Percentiles rank a stretch among this genome's conserved stretches.
phyloP scores from a whole-genome alignment of 441 rosid genomes.

The Brassica balearica region DNA sequence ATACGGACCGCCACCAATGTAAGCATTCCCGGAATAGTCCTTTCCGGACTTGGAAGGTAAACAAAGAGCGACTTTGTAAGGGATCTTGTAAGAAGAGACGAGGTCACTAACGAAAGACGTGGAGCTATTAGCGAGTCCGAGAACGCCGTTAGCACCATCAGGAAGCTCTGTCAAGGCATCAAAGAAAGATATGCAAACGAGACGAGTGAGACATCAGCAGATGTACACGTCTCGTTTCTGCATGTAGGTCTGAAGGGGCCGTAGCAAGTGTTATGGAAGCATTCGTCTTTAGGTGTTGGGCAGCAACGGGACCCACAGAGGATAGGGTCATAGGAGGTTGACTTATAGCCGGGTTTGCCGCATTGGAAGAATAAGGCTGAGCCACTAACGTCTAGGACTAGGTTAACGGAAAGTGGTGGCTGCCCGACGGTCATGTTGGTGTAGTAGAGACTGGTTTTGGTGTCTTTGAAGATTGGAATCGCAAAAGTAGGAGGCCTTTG shows the following conservation, averaged over 20 bases:
- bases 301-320: not conserved
- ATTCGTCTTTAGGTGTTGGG: not conserved
- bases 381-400: not conserved
- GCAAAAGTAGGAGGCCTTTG: not conserved
- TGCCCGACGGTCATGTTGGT: not conserved
- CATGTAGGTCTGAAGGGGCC: not conserved
- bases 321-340: not conserved
- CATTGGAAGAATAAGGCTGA: not conserved
- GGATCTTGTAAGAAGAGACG: not conserved
- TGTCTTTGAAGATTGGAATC: not conserved
- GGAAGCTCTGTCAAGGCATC: not conserved
- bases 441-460: not conserved
- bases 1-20: not conserved
- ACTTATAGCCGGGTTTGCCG: not conserved
- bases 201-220: not conserved
- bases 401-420: not conserved
- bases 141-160: not conserved
- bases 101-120: not conserved
- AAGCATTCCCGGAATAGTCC: not conserved
- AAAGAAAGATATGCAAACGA: not conserved
- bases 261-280: not conserved
- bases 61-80: not conserved
- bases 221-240: not conserved
- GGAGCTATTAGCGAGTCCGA: not conserved
- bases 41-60: not conserved